Conservation (phyloP, 2,329 filamentous ascomycete species). For the Fusarium subtropicale region DNA sequence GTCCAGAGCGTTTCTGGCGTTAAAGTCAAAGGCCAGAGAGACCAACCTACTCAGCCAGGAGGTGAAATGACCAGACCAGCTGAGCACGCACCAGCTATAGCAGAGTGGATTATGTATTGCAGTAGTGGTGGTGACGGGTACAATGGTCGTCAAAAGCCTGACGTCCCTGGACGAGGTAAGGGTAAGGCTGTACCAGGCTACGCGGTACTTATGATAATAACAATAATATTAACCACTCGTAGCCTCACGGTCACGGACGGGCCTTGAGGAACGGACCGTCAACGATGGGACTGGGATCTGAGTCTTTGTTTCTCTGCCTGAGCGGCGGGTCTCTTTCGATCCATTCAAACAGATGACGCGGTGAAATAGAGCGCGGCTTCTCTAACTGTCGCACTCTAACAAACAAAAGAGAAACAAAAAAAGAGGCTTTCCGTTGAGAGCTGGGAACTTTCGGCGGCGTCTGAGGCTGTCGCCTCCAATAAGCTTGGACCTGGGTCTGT, state of each 20-base stretch:
- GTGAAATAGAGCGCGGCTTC: background rate
- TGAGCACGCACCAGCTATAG: conserved; percentile 33
- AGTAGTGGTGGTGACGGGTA: conserved; percentile 13
- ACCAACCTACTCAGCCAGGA: conserved; percentile 11
- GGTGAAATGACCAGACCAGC: conserved; percentile 31
- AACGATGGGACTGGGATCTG: conserved; percentile 16
- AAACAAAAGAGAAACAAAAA: conserved; percentile 10
- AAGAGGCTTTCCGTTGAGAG: conserved; percentile 12
- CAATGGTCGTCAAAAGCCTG: conserved; percentile 9
- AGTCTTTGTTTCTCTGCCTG: conserved; percentile 16
- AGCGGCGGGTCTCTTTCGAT: background rate
- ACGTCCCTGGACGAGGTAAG: conserved; percentile 4
- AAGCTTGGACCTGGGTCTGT: background rate
- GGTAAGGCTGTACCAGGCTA: conserved; percentile 6
- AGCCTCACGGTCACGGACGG: background rate
- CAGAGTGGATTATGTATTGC: background rate
- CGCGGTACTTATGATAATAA: background rate
- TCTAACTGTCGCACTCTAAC: background rate
- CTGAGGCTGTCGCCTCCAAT: conserved; percentile 31
- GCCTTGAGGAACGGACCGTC: conserved; percentile 19
- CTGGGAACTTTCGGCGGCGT: conserved; percentile 22
- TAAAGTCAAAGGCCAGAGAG: conserved; percentile 32
- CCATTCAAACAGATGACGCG: background rate
- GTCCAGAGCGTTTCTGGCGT: conserved; percentile 29
- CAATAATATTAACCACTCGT: conserved; percentile 3